Base-by-base conservation (phyloP, 495 filamentous ascomycete genomes). In the Penicillium pulvis region DNA sequence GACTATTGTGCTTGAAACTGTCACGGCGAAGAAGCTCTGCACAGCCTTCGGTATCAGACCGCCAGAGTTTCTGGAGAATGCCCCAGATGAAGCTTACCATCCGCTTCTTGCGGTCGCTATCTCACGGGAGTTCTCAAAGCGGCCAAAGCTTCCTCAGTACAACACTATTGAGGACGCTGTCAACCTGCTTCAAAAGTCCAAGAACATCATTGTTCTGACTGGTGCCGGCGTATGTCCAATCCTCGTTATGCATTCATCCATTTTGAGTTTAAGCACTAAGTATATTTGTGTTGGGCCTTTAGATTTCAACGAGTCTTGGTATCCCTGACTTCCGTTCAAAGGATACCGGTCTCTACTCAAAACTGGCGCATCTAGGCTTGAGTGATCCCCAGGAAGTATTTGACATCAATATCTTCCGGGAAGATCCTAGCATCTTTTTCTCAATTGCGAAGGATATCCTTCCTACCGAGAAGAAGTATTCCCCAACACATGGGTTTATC, bases 401-500 rank as follows among this genome's bases (percentile, higher is more conserved):
- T 65, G 91, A 96, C 69, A 93, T 98, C 56, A 72, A 84, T 23
- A 73, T 91, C 42, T 98, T 98, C 71, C 84, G 84, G 48, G 84
- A 93, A 56, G 90, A 98, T 62, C 94, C 93, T 6, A 87, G 76
- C 53, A 90, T 93, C 56, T 98, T 98, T 79, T 98, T 95, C 76
- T 89, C 85, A 10, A 84, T 98, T 45, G 94, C 94, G 6, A 89
- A 89, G 61, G 92, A 96, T 66, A 97, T 98, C 57, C 75, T 98
- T 7, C 93, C 94, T 2, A 85, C 85, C 7, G 76, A 80, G 55
- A 80, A 77, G 64, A 88, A 86, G 60, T 88, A 83, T 73, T 92
- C 94, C 0, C 94, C 94, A 0, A 97, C 94, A 0, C 94, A 98
- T 73, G 89, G 87, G 42, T 98, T 98, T 76, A 95, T 98, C 62